Conservation (phyloP, 768 basidiomycete genomes). For the Termitomyces bulborhizus region DNA sequence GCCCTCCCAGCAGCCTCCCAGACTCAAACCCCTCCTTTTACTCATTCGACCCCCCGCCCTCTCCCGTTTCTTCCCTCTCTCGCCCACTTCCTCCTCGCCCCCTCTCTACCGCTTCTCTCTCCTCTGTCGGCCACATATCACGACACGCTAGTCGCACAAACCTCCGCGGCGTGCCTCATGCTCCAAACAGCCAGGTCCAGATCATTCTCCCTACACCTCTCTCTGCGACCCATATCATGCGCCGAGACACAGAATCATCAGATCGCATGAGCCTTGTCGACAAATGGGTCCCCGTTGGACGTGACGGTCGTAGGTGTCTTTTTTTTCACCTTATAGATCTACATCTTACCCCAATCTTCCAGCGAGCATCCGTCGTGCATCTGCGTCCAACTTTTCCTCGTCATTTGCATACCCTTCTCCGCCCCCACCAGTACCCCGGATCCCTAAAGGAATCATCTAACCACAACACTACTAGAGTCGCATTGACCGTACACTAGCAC, state of each 20-base stretch:
- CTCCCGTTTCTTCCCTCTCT: conserved; percentile 17
- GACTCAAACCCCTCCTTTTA: conserved; percentile 7
- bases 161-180: conserved; percentile 56
- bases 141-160: conserved; percentile 27
- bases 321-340: no score
- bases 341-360: background rate
- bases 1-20: background rate
- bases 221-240: conserved; percentile 25
- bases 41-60: conserved; percentile 14
- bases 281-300: conserved; percentile 27
- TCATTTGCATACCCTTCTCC: background rate
- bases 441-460: background rate
- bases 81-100: conserved; percentile 15
- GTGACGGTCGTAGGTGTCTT: conserved; percentile 2
- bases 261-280: conserved; percentile 25
- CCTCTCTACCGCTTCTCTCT: conserved; percentile 23
- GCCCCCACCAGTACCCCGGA: conserved; percentile 7
- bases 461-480: background rate
- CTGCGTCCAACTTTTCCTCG: conserved; percentile 6
- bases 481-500: background rate
- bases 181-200: conserved; percentile 52
- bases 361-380: conserved; percentile 5
- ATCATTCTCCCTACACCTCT: conserved; percentile 67
- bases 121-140: conserved; percentile 10
- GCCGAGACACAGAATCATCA: conserved; percentile 7